A percentile compares a stretch with the other conserved stretches of the same genome.
These are phyloP conservation scores for Nothomitra cinnamomea DNA, from an alignment of 2,329 filamentous ascomycete genomes.

Conservation along the genomic window DNA sequence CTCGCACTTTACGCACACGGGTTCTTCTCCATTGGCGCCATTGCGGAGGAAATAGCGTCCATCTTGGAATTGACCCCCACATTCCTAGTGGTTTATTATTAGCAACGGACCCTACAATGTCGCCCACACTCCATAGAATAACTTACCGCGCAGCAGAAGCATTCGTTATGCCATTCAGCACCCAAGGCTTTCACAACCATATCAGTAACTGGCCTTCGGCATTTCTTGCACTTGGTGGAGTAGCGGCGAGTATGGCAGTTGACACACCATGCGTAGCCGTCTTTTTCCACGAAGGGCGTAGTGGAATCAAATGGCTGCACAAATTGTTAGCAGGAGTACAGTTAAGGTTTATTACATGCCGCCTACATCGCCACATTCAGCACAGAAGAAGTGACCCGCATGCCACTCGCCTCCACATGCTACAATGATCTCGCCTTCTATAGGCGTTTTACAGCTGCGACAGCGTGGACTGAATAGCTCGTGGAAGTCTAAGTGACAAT, in stretches of 20 bases:
- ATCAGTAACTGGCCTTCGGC: constrained; percentile 69
- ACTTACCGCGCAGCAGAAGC: constrained; percentile 60
- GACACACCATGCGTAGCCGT: constrained; percentile 95
- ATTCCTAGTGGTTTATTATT: constrained; percentile 28
- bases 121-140: not conserved
- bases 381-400: constrained; percentile 96
- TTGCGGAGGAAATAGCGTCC: constrained; percentile 46
- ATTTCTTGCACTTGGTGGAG: constrained; percentile 75
- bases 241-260: constrained; percentile 84
- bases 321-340: not conserved
- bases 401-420: constrained; percentile 95
- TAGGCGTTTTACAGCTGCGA: constrained; percentile 91
- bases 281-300: constrained; percentile 87
- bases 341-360: not conserved
- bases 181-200: constrained; percentile 80
- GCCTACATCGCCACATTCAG: constrained; percentile 73
- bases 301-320: constrained; percentile 37
- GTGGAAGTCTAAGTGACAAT: constrained; percentile 97
- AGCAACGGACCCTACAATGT: not conserved
- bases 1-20: constrained; percentile 46
- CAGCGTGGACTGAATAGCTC: constrained; percentile 84
- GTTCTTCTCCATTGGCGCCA: constrained; percentile 37
- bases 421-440: constrained; percentile 85
- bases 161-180: constrained; percentile 82
- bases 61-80: constrained; percentile 41